phyloP scores from a whole-genome alignment of 2,329 filamentous ascomycete genomes.

The Knoxdaviesia capensis region DNA sequence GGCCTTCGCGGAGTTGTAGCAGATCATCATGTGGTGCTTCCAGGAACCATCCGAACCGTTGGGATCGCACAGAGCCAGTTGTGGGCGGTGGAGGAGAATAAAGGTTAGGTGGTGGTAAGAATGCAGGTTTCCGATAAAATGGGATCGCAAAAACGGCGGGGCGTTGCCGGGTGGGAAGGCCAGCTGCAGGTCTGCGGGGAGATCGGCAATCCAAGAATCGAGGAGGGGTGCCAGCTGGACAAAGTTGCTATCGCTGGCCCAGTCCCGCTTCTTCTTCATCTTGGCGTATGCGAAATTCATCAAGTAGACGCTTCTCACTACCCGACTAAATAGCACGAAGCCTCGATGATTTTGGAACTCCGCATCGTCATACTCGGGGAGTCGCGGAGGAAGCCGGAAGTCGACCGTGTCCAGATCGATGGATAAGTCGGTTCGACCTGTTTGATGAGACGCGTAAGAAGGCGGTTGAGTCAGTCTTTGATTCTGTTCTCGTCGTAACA shows the following conservation, averaged over 20 bases:
- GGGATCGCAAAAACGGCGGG: conserved; percentile 65
- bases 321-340: conserved; percentile 60
- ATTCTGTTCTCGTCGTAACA: too few relatives aligned
- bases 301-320: conserved; percentile 57
- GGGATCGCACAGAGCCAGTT: conserved; percentile 60
- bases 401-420: conserved; percentile 61
- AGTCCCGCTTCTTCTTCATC: conserved; percentile 52
- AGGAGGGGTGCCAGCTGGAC: conserved; percentile 62
- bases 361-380: conserved; percentile 47
- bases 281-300: conserved; percentile 59
- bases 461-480: too few relatives aligned
- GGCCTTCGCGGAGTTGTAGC: conserved; percentile 65
- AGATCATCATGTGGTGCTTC: conserved; percentile 75
- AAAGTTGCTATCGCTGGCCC: conserved; percentile 72
- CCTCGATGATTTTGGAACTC: conserved; percentile 67
- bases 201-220: conserved; percentile 51
- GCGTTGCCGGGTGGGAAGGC: conserved; percentile 60
- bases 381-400: conserved; percentile 41
- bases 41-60: conserved; percentile 51
- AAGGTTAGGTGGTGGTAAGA: conserved; percentile 72
- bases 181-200: conserved; percentile 62
- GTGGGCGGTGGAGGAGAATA: conserved; percentile 74
- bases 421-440: conserved; percentile 59
- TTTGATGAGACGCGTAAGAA: too few relatives aligned
- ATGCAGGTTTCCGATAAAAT: conserved; percentile 78